Percentiles rank a stretch among this genome's conserved stretches.
phyloP scores from a whole-genome alignment of 1,139 yeast genomes.

The Sugiyamaella neomexicana region DNA sequence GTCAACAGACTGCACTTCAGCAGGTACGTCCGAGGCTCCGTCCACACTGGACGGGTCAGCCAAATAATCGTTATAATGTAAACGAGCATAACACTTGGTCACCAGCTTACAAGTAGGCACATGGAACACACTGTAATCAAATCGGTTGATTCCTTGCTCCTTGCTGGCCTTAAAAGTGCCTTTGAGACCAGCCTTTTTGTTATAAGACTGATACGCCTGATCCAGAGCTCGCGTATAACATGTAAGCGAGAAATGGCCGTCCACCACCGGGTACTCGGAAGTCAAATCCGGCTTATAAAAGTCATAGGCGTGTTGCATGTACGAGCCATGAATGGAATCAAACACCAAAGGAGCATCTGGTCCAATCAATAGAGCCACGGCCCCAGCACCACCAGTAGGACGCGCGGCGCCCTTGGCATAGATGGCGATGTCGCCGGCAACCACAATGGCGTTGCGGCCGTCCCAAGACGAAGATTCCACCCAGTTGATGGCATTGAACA shows the following conservation, averaged over 20 bases:
- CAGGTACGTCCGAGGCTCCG: constrained; percentile 53
- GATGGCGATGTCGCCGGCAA: constrained; percentile 96
- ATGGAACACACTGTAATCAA: constrained; percentile 96
- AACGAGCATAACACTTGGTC: constrained; percentile 87
- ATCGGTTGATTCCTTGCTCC: constrained; percentile 53
- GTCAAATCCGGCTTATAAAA: constrained; percentile 98
- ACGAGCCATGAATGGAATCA: constrained; percentile 84
- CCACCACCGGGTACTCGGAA: constrained; percentile 95
- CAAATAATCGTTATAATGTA: constrained; percentile 83
- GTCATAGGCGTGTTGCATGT: constrained; percentile 95
- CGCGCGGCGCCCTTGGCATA: constrained; percentile 97
- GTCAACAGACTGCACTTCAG: constrained; percentile 60
- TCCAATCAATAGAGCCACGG: constrained; percentile 92
- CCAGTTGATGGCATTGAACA: constrained; percentile 94
- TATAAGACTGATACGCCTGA: constrained; percentile 77
- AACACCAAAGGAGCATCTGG: constrained; percentile 97
- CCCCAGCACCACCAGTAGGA: constrained; percentile 99
- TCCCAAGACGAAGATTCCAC: constrained; percentile 96
- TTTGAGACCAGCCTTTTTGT: constrained; percentile 69
- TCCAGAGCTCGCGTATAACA: constrained; percentile 96
- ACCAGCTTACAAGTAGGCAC: constrained; percentile 98
- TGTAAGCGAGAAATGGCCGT: constrained; percentile 91
- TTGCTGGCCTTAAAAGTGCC: constrained; percentile 39
- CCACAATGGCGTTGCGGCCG: constrained; percentile 97
- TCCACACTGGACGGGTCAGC: constrained; percentile 54